Conservation (phyloP, 2,329 filamentous ascomycete genomes). For the Fusarium piperis region DNA sequence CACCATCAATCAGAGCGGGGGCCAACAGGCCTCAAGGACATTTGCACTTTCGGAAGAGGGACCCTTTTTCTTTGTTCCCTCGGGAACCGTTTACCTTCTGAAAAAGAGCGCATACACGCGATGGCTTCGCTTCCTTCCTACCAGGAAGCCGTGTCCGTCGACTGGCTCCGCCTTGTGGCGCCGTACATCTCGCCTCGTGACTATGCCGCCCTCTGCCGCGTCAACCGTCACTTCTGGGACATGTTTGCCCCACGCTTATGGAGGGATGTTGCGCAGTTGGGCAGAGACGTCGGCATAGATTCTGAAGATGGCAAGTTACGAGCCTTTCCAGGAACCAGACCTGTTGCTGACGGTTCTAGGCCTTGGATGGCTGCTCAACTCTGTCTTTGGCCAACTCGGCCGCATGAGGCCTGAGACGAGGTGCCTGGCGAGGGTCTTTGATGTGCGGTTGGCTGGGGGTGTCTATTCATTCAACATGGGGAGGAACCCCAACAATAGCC, state of each 20-base stretch:
- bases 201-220: slow-evolving; percentile 59
- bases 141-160: slow-evolving; percentile 55
- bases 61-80: neutral
- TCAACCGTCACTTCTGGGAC: slow-evolving; percentile 57
- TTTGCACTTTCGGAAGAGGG: neutral
- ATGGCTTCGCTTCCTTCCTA: slow-evolving; percentile 62
- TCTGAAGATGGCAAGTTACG: slow-evolving; percentile 56
- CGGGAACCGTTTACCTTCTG: neutral
- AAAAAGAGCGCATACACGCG: neutral
- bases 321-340: neutral
- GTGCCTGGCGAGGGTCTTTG: slow-evolving; percentile 57
- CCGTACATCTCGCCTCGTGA: slow-evolving; percentile 54
- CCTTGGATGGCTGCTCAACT: slow-evolving; percentile 59
- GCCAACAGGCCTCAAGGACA: neutral
- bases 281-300: slow-evolving; percentile 52
- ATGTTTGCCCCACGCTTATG: slow-evolving; percentile 64
- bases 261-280: slow-evolving; percentile 58
- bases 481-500: slow-evolving; percentile 48
- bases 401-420: slow-evolving; percentile 51
- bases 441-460: slow-evolving; percentile 56
- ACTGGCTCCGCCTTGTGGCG: slow-evolving; percentile 62
- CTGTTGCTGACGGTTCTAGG: slow-evolving; percentile 48
- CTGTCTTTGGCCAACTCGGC: slow-evolving; percentile 54
- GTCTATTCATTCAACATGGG: slow-evolving; percentile 53
- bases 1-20: neutral